Base-by-base conservation (phyloP, 768 basidiomycete genomes). In the Suillus cothurnatus region DNA sequence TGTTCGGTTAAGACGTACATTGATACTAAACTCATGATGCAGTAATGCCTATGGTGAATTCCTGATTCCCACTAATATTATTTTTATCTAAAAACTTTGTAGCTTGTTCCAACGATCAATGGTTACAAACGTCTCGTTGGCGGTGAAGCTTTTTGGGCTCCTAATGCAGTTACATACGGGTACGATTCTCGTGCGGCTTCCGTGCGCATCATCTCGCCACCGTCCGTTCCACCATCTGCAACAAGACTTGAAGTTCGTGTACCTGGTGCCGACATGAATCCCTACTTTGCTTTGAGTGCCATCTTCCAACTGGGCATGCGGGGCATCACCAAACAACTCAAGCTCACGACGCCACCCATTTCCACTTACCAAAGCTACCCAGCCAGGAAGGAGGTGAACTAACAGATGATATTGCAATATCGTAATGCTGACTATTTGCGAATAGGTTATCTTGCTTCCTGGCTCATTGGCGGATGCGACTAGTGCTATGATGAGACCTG, bases 221-320 rank as follows among this genome's bases (percentile, higher is more conserved):
- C 97, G 1, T 89, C 92, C 6, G 91, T 89, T n/a, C 85, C 91
- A 3, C 84, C 85, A 11, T 76, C 86, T 4, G 94, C 92, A 3
- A 98, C 97, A 1, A 84, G 97, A 58, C 86, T 99, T 71, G 97
- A 99, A 80, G 80, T 99, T 17, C 90, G 97, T 62, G 87, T 99
- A 21, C 96, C 97, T 1, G 97, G 97, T 31, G 97, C 97, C 45
- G 97, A 99, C 73, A 94, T 98, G 86, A 95, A 96, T 78, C 93
- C 95, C 1, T 93, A 95, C 78, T 94, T 91, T 68, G 88, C 95
- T 0, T 79, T 99, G 52, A 89, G 92, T 58, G 90, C 97, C 4
- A 91, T 98, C 67, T 94, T 98, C 75, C 82, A 87, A 23, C 81
- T 97, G 34, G 97, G 97, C 11, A 73, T 97, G 32, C 84, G 94